Evolutionary conservation across 305 asterid genomes (phyloP), one percentile per base, ranked within the genome.

Genomic region (Plantago lanceolata): DNA sequence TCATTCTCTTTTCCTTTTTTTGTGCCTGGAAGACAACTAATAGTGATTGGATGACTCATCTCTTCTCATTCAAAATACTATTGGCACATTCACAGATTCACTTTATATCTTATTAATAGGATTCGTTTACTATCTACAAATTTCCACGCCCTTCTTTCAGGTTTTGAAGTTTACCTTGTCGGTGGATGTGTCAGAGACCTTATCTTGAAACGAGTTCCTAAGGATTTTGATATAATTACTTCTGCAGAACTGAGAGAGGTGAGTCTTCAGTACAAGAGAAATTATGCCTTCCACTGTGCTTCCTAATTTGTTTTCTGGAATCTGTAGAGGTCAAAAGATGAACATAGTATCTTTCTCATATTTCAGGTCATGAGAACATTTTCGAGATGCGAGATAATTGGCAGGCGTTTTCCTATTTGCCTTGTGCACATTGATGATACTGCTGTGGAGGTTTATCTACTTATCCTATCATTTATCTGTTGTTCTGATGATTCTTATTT

Each of bases 141-240:
- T 69, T 52, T 26, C 24, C 1, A 51, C 49, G 26, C 19, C 68
- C 45, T 58, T 16, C 20, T 52, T 66, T 73, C 73, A 91, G 98
- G 95, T 50, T 91, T 74, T 78, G 96, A 91, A 71, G 98, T 86
- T 77, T 91, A 88, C 78, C 96, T 88, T 37, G 98, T 91, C 29
- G 98, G 98, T 70, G 98, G 98, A 57, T 91, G 96, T 66, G 95
- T 91, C 44, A 80, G 98, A 80, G 98, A 91, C 73, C 94, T 88
- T 63, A 79, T 88, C 65, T 77, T 88, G 71, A 79, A 72, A 68
- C 80, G 90, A 66, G 78, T 76, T 11, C 98, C 98, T 19, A 88
- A 88, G 79, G 98, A 91, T 73, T 91, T 88, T 77, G 96, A 91
- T 73, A 63, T 91, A 40, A 72, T 91, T 67, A 91, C 98, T 68